Percentiles rank a stretch among this genome's conserved stretches.
These are phyloP conservation scores for Pseudognaphalium luteoalbum DNA, from an alignment of 129 eudicot species.

Conservation along the genomic window DNA sequence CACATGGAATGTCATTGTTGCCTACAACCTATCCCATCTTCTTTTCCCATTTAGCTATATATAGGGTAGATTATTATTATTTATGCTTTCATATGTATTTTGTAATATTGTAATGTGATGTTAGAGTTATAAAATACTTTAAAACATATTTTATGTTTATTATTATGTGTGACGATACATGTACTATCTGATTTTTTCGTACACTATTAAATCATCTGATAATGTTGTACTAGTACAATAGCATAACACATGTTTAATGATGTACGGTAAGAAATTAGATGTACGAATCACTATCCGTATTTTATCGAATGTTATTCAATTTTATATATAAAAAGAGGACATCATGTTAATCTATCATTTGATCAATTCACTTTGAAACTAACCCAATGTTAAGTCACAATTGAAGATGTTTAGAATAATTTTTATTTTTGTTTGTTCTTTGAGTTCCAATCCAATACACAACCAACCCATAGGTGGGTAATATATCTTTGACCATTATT, in stretches of 20 bases:
- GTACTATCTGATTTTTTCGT: too few relatives aligned
- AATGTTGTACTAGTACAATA: too few relatives aligned
- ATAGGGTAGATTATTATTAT: not conserved
- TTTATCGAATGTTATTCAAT: not conserved
- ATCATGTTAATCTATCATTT: not conserved
- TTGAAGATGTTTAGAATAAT: not conserved
- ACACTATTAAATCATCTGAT: too few relatives aligned
- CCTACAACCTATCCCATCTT: slow-evolving; percentile 16
- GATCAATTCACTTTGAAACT: not conserved
- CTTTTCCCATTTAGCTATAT: slow-evolving; percentile 1
- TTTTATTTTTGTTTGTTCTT: not conserved
- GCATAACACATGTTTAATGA: too few relatives aligned
- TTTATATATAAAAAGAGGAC: not conserved
- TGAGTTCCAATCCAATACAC: not conserved
- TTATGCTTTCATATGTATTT: not conserved
- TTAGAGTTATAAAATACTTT: not conserved
- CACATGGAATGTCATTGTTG: slow-evolving; percentile 31
- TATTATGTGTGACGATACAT: too few relatives aligned
- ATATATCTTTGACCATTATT: not conserved
- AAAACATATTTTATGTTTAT: not conserved
- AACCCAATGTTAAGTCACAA: too few relatives aligned
- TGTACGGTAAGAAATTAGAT: too few relatives aligned
- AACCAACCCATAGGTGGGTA: not conserved
- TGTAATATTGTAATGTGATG: not conserved
- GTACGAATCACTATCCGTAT: too few relatives aligned